Evolutionary conservation across 176 grass and related monocot species (phyloP).

Genomic region (Paspalum notatum): DNA sequence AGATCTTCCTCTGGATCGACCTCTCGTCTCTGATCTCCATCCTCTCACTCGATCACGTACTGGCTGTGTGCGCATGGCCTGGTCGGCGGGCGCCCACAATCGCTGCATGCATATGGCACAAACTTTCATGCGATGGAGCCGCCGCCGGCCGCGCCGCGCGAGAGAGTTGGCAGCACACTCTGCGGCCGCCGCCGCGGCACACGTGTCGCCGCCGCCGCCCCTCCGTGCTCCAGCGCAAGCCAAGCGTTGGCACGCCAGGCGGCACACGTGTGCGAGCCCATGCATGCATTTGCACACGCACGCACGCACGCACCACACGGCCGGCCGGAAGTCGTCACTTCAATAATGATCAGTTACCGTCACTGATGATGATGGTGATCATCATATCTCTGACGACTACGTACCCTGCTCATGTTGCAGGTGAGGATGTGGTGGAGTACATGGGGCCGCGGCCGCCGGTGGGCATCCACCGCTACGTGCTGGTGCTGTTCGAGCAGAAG

Average conservation of each 20-base stretch:
- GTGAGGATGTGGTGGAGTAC: slow-evolving; percentile 70
- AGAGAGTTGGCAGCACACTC: slow-evolving; percentile 17
- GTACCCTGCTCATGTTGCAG: slow-evolving; percentile 46
- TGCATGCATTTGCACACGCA: too few relatives aligned
- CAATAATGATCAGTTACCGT: too few relatives aligned
- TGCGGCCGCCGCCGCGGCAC: neutral
- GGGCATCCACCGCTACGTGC: slow-evolving; percentile 82
- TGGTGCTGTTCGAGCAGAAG: slow-evolving; percentile 87
- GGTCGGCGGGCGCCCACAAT: neutral
- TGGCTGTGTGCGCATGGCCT: neutral
- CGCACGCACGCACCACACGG: too few relatives aligned
- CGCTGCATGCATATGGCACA: neutral
- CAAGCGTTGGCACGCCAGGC: slow-evolving; percentile 3
- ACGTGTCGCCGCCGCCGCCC: neutral
- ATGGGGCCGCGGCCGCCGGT: slow-evolving; percentile 68
- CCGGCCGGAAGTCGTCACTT: too few relatives aligned
- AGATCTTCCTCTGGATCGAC: too few relatives aligned
- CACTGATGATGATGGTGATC: too few relatives aligned
- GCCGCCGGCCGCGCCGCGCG: neutral
- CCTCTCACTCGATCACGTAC: neutral
- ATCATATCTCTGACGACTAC: too few relatives aligned
- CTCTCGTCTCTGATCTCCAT: neutral
- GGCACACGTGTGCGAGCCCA: neutral
- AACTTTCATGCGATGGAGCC: slow-evolving; percentile 18
- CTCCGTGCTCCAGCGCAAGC: neutral